Percentiles rank a stretch among this genome's conserved stretches.
These are phyloP conservation scores for Russula sp. DNA, from an alignment of 768 basidiomycete genomes.

Conservation along the genomic window DNA sequence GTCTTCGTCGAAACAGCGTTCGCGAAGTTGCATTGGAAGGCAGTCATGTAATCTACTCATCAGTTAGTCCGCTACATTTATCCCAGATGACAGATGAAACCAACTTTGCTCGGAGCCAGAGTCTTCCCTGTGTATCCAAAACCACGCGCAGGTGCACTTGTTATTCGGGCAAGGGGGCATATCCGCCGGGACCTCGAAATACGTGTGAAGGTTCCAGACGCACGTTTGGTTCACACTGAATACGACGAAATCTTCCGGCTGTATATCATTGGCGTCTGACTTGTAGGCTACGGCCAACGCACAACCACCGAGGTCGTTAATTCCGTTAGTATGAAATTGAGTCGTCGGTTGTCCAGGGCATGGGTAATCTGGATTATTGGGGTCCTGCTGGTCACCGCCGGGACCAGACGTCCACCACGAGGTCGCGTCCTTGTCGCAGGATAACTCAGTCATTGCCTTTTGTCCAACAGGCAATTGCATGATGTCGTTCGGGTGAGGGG, in stretches of 20 bases:
- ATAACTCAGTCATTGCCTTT: slow-evolving; percentile 30
- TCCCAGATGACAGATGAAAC: slow-evolving; percentile 12
- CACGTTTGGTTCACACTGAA: slow-evolving; percentile 47
- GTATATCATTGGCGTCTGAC: slow-evolving; percentile 37
- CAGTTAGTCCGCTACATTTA: background rate
- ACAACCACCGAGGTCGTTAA: slow-evolving; percentile 39
- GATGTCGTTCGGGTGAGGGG: slow-evolving; percentile 37
- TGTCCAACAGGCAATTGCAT: slow-evolving; percentile 38
- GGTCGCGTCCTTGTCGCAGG: slow-evolving; percentile 39
- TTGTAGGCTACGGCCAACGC: slow-evolving; percentile 48
- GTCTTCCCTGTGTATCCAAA: slow-evolving; percentile 42
- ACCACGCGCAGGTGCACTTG: slow-evolving; percentile 45
- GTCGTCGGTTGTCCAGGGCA: slow-evolving; percentile 32
- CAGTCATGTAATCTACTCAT: slow-evolving; percentile 40
- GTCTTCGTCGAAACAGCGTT: slow-evolving; percentile 35
- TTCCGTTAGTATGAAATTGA: slow-evolving; percentile 36
- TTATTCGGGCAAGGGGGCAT: slow-evolving; percentile 46
- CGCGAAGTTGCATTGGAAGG: slow-evolving; percentile 43
- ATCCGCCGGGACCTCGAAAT: slow-evolving; percentile 42
- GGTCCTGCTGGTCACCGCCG: slow-evolving; percentile 33
- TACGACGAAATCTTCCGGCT: slow-evolving; percentile 44
- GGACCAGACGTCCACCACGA: slow-evolving; percentile 29
- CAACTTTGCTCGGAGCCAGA: slow-evolving; percentile 41
- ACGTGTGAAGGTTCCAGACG: slow-evolving; percentile 42
- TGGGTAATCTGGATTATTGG: slow-evolving; percentile 28